phyloP scores from a whole-genome alignment of 805 yeast species.

The Lachancea sp. region DNA sequence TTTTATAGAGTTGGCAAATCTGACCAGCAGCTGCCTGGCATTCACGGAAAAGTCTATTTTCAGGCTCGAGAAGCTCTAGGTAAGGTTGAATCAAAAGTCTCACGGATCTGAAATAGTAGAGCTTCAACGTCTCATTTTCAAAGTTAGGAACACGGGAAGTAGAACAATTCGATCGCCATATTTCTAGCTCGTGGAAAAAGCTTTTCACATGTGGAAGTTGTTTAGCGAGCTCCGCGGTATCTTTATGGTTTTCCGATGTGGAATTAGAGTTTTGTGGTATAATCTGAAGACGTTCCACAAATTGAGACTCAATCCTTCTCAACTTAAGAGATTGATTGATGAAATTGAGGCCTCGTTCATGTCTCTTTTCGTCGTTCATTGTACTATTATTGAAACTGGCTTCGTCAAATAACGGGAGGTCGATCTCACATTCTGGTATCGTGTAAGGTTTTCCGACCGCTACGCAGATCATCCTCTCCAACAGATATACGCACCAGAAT shows the following conservation, averaged over 20 bases:
- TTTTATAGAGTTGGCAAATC: constrained; percentile 56
- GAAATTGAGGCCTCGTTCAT: constrained; percentile 38
- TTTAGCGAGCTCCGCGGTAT: constrained; percentile 18
- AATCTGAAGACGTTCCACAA: constrained; percentile 47
- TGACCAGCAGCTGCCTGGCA: constrained; percentile 72
- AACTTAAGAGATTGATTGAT: constrained; percentile 52
- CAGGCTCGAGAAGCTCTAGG: constrained; percentile 54
- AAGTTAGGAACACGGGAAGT: constrained; percentile 36
- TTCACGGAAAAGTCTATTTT: constrained; percentile 52
- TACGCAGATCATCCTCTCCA: constrained; percentile 55
- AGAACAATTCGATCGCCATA: constrained; percentile 52
- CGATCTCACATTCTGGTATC: constrained; percentile 45
- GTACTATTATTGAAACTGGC: constrained; percentile 30
- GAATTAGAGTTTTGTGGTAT: constrained; percentile 19
- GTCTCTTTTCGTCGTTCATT: constrained; percentile 20
- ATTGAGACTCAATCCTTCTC: constrained; percentile 53
- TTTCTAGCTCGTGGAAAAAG: constrained; percentile 48
- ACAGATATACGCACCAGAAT: constrained; percentile 59
- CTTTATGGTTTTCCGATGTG: constrained; percentile 9
- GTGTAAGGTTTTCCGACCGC: constrained; percentile 55
- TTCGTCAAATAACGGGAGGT: constrained; percentile 45
- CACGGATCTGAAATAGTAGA: constrained; percentile 55
- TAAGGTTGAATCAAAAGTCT: constrained; percentile 59
- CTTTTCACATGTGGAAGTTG: constrained; percentile 47
- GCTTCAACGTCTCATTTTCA: constrained; percentile 52